Conservation (phyloP, 2,329 filamentous ascomycete genomes). For the Colletotrichum spinosum region DNA sequence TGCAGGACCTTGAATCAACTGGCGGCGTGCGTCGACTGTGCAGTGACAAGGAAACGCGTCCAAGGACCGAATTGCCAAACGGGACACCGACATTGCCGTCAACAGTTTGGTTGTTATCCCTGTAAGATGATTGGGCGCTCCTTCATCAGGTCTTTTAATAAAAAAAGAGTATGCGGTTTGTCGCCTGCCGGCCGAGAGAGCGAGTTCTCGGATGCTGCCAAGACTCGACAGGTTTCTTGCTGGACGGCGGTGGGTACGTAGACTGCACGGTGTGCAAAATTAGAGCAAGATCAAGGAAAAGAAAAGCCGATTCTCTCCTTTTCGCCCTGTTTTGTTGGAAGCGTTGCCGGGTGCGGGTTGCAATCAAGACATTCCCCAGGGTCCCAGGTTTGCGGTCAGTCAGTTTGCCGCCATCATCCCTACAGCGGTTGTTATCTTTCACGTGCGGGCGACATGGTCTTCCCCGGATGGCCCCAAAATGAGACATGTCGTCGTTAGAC, state of each 20-base stretch:
- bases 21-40: too few species aligned
- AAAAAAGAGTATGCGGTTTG: neutral
- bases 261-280: neutral
- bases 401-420: conserved; percentile 30
- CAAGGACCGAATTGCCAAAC: conserved; percentile 19
- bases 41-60: neutral
- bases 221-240: conserved; percentile 3
- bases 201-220: neutral
- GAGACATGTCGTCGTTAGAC: conserved; percentile 29
- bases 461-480: conserved; percentile 31
- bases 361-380: conserved; percentile 6
- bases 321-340: conserved; percentile 7
- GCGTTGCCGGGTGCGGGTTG: neutral
- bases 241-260: conserved; percentile 7
- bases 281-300: conserved; percentile 6
- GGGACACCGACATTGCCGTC: conserved; percentile 29
- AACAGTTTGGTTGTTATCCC: conserved; percentile 22
- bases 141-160: conserved; percentile 10
- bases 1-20: neutral
- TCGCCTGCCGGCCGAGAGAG: conserved; percentile 9
- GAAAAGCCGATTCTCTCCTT: neutral
- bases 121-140: conserved; percentile 34
- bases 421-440: conserved; percentile 27
- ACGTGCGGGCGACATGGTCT: conserved; percentile 32
- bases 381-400: conserved; percentile 10